Evolutionary conservation across 331 rosid genomes (phyloP), one percentile per base, ranked within the genome.

Genomic region (Rosa hybrid): DNA sequence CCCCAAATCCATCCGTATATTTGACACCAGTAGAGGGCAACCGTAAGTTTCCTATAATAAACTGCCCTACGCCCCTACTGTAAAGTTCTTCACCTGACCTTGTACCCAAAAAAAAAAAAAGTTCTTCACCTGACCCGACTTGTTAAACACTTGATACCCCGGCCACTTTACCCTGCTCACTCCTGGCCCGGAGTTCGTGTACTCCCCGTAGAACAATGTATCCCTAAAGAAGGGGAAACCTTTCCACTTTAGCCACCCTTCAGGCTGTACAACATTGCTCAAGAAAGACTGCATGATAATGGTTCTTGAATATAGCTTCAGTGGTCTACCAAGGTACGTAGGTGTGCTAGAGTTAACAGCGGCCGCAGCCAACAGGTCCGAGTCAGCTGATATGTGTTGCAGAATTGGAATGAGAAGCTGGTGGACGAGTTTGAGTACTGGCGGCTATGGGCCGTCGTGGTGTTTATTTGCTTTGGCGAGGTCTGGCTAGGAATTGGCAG

Each of bases 201-300:
- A 94, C 85, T 94, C 98, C 0, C 84, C 97, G 4, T 90, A 92
- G 48, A 57, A 91, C 85, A 91, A 42, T 0, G 98, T 88, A 51
- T 83, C 81, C 89, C 89, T 56, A 77, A 4, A 86, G 87, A 78
- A 86, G 68, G 51, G 18, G 41, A 0, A n/a, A 56, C 78, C 94
- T 25, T 87, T 82, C 97, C 97, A 92, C 81, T 86, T 96, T 1
- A 94, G 84, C 98, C 97, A 94, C 67, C 98, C 97, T 76, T 84
- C 81, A 8, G 94, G 87, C 76, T 83, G 80, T 46, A 92, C 60
- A 60, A 44, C 85, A 3, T 71, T 30, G 74, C 91, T 85, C 41
- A 92, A 80, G 75, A 77, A 86, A 0, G 91, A 83, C 59, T 94
- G 89, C 94, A 92, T 82, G 72, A 89, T 60, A n/a, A 91, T 42